phyloP scores from a whole-genome alignment of 1,284 basidiomycete species.

The Naganishia cerealis region DNA sequence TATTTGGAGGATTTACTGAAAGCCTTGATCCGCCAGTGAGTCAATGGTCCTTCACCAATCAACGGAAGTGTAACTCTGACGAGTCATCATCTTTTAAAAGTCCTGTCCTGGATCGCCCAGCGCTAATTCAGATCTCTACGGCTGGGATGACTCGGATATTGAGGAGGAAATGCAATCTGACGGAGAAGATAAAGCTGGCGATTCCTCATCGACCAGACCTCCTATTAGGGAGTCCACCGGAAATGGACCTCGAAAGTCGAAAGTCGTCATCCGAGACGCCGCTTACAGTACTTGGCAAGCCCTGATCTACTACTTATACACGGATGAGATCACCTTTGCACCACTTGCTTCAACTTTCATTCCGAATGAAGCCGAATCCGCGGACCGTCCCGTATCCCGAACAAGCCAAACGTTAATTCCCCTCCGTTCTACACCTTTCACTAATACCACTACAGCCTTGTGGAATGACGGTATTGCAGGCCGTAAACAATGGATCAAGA shows the following conservation, averaged over 20 bases:
- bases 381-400: neutral
- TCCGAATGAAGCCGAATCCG: constrained; percentile 11
- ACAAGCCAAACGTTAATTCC: neutral
- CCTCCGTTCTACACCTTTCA: neutral
- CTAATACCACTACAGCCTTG: neutral
- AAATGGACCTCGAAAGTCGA: constrained; percentile 58
- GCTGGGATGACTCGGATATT: constrained; percentile 47
- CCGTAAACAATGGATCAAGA: constrained; percentile 61
- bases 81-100: neutral
- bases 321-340: constrained; percentile 78
- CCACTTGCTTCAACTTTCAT: constrained; percentile 68
- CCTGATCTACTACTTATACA: constrained; percentile 84
- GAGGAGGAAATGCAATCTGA: constrained; percentile 45
- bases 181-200: constrained; percentile 1
- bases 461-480: constrained; percentile 15
- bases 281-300: constrained; percentile 80
- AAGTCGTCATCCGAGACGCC: constrained; percentile 70
- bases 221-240: neutral
- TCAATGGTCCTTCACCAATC: neutral
- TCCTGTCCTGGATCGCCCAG: constrained; percentile 12
- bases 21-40: constrained; percentile 24
- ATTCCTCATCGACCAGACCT: neutral
- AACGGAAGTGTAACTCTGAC: neutral
- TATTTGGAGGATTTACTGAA: constrained; percentile 50
- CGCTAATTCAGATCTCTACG: constrained; percentile 12